These are phyloP conservation scores for Helminthosporium solani DNA, from an alignment of 2,329 filamentous ascomycete genomes.

Conservation along the genomic window DNA sequence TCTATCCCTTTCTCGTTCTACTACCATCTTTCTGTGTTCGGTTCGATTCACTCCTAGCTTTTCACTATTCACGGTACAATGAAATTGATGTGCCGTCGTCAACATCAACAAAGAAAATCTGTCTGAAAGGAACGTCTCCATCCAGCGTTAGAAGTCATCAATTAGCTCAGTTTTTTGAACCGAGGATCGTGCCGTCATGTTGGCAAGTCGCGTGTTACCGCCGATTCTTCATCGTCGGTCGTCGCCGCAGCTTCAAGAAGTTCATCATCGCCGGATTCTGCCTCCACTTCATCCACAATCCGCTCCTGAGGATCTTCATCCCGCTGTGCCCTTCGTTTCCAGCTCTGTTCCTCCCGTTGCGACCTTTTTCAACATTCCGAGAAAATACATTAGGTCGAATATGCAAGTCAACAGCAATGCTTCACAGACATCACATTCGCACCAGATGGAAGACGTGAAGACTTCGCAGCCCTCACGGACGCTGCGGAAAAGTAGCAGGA, in stretches of 20 bases:
- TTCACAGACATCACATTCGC: constrained; percentile 6
- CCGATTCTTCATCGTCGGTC: constrained; percentile 23
- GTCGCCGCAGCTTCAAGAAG: background rate
- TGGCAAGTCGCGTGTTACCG: constrained; percentile 36
- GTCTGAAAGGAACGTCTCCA: constrained; percentile 17
- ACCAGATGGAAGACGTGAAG: constrained; percentile 24
- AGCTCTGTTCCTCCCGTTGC: constrained; percentile 27
- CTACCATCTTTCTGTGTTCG: background rate
- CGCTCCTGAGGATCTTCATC: constrained; percentile 9
- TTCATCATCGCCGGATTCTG: background rate
- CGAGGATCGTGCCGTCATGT: constrained; percentile 28
- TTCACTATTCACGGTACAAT: constrained; percentile 36
- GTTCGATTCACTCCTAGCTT: background rate
- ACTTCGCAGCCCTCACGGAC: constrained; percentile 19
- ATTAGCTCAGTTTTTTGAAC: constrained; percentile 4
- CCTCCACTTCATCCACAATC: background rate
- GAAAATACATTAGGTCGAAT: constrained; percentile 37
- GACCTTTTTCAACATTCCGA: constrained; percentile 37
- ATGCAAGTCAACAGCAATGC: constrained; percentile 28
- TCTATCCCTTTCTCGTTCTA: too few relatives aligned
- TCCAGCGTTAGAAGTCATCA: constrained; percentile 17
- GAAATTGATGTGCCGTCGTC: constrained; percentile 23
- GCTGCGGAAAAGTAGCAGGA: constrained; percentile 33
- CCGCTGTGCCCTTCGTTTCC: constrained; percentile 3
- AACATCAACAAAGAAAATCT: constrained; percentile 26